Conservation (phyloP, 1,139 yeast genomes). For the Schizosaccharomyces versatilis region DNA sequence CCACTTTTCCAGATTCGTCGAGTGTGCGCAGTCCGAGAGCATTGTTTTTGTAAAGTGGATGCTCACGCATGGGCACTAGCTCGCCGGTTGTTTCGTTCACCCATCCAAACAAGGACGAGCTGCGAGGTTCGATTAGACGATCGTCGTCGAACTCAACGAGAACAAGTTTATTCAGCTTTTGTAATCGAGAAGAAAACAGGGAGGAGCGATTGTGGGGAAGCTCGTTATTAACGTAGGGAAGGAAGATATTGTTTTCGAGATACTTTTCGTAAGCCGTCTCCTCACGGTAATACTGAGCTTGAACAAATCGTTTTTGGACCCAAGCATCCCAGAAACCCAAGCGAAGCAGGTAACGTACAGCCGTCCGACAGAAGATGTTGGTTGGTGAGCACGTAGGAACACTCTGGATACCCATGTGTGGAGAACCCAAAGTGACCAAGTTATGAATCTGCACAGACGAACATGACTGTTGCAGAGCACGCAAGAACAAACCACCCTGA, state of each 20-base stretch:
- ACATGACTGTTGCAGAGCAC: constrained; percentile 44
- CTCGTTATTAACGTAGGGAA: constrained; percentile 54
- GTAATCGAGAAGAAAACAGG: constrained; percentile 25
- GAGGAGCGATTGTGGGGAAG: constrained; percentile 18
- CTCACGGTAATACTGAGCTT: constrained; percentile 56
- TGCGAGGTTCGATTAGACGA: constrained; percentile 48
- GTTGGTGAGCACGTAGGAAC: constrained; percentile 32
- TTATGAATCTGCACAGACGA: constrained; percentile 27
- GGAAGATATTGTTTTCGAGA: constrained; percentile 28
- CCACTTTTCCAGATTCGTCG: constrained; percentile 25
- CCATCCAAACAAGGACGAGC: constrained; percentile 32
- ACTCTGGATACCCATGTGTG: constrained; percentile 52
- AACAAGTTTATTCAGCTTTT: constrained; percentile 30
- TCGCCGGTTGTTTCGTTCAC: constrained; percentile 26
- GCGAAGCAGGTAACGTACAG: constrained; percentile 31
- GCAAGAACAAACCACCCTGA: constrained; percentile 56
- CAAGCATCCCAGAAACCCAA: constrained; percentile 38
- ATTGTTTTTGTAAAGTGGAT: constrained; percentile 31
- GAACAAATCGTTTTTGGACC: constrained; percentile 37
- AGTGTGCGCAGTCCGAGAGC: constrained; percentile 37
- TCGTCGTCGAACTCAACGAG: constrained; percentile 40
- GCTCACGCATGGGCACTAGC: constrained; percentile 27
- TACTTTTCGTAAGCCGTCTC: constrained; percentile 27
- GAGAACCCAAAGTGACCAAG: constrained; percentile 57
- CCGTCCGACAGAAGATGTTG: constrained; percentile 40